Conservation (phyloP, 495 filamentous ascomycete genomes). For the Bathelium albidoporum region DNA sequence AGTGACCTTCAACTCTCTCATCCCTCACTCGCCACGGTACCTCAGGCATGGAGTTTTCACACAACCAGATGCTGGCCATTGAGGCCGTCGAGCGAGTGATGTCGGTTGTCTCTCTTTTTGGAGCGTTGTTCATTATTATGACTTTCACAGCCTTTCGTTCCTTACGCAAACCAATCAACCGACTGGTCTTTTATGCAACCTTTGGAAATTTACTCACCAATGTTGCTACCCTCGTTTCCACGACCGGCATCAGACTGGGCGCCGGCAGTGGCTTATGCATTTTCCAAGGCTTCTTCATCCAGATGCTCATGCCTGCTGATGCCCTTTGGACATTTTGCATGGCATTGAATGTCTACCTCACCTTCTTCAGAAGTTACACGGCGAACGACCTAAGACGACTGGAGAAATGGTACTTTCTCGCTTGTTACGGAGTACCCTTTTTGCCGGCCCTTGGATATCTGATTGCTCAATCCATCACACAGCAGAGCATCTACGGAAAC, state of each 20-base stretch:
- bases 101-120: conserved; percentile 61
- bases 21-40: background rate
- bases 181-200: conserved; percentile 74
- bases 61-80: conserved; percentile 30
- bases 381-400: conserved; percentile 54
- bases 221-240: conserved; percentile 65
- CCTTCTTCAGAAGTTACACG: conserved; percentile 69
- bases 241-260: conserved; percentile 41
- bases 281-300: conserved; percentile 64
- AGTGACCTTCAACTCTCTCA: background rate
- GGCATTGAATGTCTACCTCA: conserved; percentile 81
- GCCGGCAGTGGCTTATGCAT: conserved; percentile 51
- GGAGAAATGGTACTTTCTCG: conserved; percentile 60
- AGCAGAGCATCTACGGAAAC: conserved; percentile 59
- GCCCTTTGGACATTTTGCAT: conserved; percentile 74
- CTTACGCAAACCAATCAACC: conserved; percentile 81
- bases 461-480: conserved; percentile 43
- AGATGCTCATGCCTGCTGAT: conserved; percentile 73
- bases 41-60: background rate
- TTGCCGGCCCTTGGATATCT: conserved; percentile 59
- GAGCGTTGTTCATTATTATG: conserved; percentile 60
- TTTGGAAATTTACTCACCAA: conserved; percentile 78
- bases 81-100: conserved; percentile 54
- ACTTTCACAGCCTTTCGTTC: conserved; percentile 53
- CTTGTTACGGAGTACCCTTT: conserved; percentile 69